Evolutionary conservation across 192 early-diverging fungal species (phyloP).

Genomic region (Coemansia sp.): DNA sequence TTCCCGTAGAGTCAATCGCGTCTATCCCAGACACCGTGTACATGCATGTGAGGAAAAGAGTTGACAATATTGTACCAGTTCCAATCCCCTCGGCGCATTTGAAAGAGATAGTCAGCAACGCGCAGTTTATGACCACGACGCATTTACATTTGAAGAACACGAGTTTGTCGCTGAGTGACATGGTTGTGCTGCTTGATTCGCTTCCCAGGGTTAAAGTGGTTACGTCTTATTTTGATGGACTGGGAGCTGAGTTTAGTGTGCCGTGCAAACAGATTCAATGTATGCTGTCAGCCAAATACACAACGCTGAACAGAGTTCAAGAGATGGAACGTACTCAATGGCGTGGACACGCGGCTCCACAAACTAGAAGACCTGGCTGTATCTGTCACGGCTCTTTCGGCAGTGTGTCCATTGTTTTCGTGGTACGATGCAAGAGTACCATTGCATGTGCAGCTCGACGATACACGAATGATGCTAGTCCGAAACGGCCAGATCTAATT

Average conservation of each 20-base stretch:
- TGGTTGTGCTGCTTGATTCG: not conserved
- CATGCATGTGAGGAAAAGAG: not conserved
- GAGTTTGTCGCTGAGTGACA: not conserved
- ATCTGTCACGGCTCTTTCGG: not conserved
- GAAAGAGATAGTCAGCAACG: not conserved
- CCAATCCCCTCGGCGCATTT: not conserved
- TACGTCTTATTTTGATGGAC: not conserved
- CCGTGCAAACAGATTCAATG: not conserved
- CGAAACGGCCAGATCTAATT: not conserved
- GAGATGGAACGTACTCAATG: not conserved
- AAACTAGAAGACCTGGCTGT: not conserved
- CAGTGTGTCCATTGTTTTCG: not conserved
- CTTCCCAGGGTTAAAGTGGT: not conserved
- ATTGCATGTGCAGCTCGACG: not conserved
- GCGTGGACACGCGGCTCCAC: not conserved
- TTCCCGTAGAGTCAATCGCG: not conserved
- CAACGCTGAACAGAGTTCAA: not conserved
- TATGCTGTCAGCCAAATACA: not conserved
- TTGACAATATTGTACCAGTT: not conserved
- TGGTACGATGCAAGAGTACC: not conserved
- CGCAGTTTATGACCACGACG: not conserved
- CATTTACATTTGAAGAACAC: not conserved
- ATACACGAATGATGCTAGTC: not conserved
- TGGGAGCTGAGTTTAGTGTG: not conserved
- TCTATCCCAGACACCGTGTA: not conserved